Conservation (phyloP, 2,329 filamentous ascomycete species). For the Tothia fuscella region DNA sequence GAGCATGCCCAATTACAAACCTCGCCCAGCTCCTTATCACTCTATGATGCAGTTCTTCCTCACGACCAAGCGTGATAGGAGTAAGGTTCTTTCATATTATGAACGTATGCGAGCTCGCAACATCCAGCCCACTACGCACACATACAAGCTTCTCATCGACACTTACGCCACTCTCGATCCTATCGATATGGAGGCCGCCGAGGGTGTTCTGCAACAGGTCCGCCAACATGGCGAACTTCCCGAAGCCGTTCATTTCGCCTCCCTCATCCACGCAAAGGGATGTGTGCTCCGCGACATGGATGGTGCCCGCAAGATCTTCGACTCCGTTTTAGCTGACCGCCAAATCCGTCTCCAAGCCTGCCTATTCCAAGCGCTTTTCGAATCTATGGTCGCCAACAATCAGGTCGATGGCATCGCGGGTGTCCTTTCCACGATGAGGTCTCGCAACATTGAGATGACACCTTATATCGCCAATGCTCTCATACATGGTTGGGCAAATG, state of each 20-base stretch:
- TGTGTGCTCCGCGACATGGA: constrained; percentile 88
- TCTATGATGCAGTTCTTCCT: constrained; percentile 99
- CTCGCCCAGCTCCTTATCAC: constrained; percentile 93
- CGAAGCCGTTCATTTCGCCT: constrained; percentile 91
- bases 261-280: constrained; percentile 88
- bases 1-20: constrained; percentile 96
- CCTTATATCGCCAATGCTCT: constrained; percentile 97
- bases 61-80: constrained; percentile 89
- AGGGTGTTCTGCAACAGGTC: constrained; percentile 71
- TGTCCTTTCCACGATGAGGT: constrained; percentile 64
- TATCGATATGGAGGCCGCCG: constrained; percentile 75
- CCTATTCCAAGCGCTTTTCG: constrained; percentile 92
- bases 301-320: constrained; percentile 70
- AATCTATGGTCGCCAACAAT: constrained; percentile 94
- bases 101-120: constrained; percentile 81
- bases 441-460: constrained; percentile 68
- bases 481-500: constrained; percentile 89
- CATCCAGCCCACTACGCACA: constrained; percentile 88
- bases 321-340: constrained; percentile 59
- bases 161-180: constrained; percentile 90
- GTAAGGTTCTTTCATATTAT: constrained; percentile 89
- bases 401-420: constrained; percentile 58
- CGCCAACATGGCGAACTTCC: constrained; percentile 60
- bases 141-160: constrained; percentile 94
- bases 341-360: constrained; percentile 65